A percentile compares a stretch with the other conserved stretches of the same genome.
Evolutionary conservation across 192 early-diverging fungal genomes (phyloP).

Genomic region (Pilobolus umbonatus): DNA sequence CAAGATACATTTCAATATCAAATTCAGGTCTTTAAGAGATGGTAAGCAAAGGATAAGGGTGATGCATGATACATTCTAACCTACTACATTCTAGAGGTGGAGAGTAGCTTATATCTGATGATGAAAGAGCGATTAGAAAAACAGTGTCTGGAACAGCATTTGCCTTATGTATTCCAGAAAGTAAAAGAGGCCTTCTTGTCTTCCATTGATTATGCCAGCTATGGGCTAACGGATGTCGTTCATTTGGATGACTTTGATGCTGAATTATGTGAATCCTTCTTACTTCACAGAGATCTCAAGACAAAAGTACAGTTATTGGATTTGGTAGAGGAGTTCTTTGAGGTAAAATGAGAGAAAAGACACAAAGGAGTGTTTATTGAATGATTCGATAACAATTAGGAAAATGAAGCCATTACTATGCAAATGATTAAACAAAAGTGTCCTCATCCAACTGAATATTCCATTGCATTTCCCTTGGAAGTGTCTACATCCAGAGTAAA

Average conservation of each 20-base stretch:
- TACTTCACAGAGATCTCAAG: conserved; percentile 45
- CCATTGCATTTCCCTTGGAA: conserved; percentile 39
- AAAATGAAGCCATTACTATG: conserved; percentile 40
- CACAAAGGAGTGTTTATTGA: not conserved
- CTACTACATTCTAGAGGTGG: conserved; percentile 37
- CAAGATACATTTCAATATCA: conserved; percentile 49
- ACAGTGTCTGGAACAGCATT: conserved; percentile 45
- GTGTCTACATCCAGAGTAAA: conserved; percentile 41
- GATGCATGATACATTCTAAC: not conserved
- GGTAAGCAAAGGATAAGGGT: conserved; percentile 29
- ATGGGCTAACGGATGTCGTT: conserved; percentile 53
- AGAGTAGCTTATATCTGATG: conserved; percentile 38
- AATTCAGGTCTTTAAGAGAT: conserved; percentile 42
- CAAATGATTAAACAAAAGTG: conserved; percentile 31
- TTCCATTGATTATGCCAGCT: conserved; percentile 52
- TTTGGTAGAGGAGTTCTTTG: conserved; percentile 51
- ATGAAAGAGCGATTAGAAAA: conserved; percentile 37
- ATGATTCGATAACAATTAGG: conserved; percentile 14
- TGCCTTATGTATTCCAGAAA: conserved; percentile 37
- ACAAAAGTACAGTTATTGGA: conserved; percentile 44
- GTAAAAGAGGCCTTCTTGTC: conserved; percentile 44
- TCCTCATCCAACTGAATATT: conserved; percentile 1
- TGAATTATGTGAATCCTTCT: conserved; percentile 39
- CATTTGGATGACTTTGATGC: conserved; percentile 53
- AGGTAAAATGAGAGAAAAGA: conserved; percentile 29